Conservation (phyloP, 768 basidiomycete genomes). For the Termitomyces sp. region DNA sequence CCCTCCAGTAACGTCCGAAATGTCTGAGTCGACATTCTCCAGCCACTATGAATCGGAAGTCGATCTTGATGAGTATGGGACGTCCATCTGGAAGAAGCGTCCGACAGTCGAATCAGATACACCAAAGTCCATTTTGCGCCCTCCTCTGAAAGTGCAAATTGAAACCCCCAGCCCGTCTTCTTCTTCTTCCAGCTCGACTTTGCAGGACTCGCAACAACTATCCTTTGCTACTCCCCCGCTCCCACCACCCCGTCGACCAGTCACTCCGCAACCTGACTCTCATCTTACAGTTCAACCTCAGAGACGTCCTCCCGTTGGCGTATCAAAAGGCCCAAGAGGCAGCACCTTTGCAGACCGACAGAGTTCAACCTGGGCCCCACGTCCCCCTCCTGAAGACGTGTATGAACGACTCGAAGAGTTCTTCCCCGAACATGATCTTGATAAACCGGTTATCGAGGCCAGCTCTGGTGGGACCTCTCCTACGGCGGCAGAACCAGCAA, state of each 20-base stretch:
- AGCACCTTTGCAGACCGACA: slow-evolving; percentile 62
- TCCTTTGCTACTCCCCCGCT: slow-evolving; percentile 19
- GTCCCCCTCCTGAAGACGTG: slow-evolving; percentile 89
- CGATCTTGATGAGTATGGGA: slow-evolving; percentile 41
- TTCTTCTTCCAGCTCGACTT: slow-evolving; percentile 1
- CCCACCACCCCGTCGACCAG: slow-evolving; percentile 19
- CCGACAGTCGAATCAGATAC: slow-evolving; percentile 27
- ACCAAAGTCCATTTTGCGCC: slow-evolving; percentile 31
- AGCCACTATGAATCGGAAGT: slow-evolving; percentile 40
- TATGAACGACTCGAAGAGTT: slow-evolving; percentile 91
- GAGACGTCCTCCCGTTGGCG: slow-evolving; percentile 24
- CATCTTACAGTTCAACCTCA: slow-evolving; percentile 8
- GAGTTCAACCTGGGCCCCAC: slow-evolving; percentile 81
- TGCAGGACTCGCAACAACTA: slow-evolving; percentile 11
- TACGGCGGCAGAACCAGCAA: slow-evolving; percentile 52
- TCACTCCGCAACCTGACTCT: slow-evolving; percentile 14
- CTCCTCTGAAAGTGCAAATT: slow-evolving; percentile 44
- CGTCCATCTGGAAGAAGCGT: slow-evolving; percentile 39
- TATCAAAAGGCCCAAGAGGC: slow-evolving; percentile 29
- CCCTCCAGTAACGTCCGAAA: slow-evolving; percentile 16
- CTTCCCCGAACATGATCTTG: slow-evolving; percentile 95
- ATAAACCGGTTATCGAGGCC: slow-evolving; percentile 92
- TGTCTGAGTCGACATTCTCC: slow-evolving; percentile 11
- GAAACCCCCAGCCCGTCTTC: slow-evolving; percentile 19
- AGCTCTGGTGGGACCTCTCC: slow-evolving; percentile 78